A percentile compares a stretch with the other conserved stretches of the same genome.
Conservation (phyloP, 371 early-diverging fungal genomes). For the Smittium culicis region DNA sequence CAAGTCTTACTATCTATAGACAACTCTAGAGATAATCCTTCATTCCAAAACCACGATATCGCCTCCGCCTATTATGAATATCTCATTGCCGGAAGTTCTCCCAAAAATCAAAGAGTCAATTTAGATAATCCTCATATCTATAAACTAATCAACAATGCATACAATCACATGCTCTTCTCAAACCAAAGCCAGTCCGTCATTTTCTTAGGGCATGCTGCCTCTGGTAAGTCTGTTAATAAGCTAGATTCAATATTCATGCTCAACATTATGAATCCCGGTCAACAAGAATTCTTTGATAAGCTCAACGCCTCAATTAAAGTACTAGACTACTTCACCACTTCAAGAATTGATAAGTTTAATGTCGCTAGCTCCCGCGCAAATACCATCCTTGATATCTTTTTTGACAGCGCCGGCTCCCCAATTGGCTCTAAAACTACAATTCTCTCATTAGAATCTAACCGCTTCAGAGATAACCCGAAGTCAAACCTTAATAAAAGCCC, state of each 20-base stretch:
- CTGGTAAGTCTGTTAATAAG: conserved; percentile 69
- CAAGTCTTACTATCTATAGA: no score
- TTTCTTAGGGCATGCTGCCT: conserved; percentile 63
- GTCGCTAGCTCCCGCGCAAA: conserved; percentile 56
- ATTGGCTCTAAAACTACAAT: no score
- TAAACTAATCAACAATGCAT: conserved; percentile 35
- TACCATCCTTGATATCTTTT: conserved; percentile 72
- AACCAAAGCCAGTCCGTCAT: conserved; percentile 28
- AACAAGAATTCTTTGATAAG: conserved; percentile 49
- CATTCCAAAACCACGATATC: no score
- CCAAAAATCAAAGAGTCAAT: neutral
- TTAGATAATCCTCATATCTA: conserved; percentile 68
- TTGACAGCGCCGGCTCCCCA: conserved; percentile 49
- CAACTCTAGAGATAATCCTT: no score
- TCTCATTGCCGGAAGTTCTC: no score
- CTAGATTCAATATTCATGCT: no score
- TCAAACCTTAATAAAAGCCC: no score
- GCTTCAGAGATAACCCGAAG: no score
- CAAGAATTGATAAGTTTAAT: conserved; percentile 68
- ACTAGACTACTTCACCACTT: conserved; percentile 59
- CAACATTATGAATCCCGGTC: no score
- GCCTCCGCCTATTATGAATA: no score
- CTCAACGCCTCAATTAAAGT: conserved; percentile 57
- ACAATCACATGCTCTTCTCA: conserved; percentile 32
- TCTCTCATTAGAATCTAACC: no score